A percentile compares a stretch with the other conserved stretches of the same genome.
Conservation (phyloP, 2,329 filamentous ascomycete species). For the Calonectria multiphialidica region DNA sequence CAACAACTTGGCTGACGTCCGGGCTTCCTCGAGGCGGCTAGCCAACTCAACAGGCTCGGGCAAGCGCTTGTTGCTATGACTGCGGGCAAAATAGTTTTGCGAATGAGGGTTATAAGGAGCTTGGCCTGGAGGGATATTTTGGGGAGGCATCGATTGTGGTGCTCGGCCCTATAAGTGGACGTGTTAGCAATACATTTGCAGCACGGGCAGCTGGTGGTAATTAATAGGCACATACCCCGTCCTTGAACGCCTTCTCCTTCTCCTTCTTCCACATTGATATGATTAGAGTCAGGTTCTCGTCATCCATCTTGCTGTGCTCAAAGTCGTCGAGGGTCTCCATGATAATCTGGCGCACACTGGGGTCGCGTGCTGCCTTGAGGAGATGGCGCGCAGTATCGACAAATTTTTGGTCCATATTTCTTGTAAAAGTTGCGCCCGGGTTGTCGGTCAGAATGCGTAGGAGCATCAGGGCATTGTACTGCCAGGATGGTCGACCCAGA, state of each 20-base stretch:
- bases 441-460: constrained; percentile 93
- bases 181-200: constrained; percentile 22
- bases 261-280: constrained; percentile 92
- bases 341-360: constrained; percentile 85
- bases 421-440: constrained; percentile 90
- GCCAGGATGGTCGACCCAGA: constrained; percentile 73
- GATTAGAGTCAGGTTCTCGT: constrained; percentile 79
- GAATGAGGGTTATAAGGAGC: constrained; percentile 51
- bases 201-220: not conserved
- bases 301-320: constrained; percentile 77
- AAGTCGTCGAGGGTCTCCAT: constrained; percentile 88
- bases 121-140: constrained; percentile 16
- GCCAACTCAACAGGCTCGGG: constrained; percentile 83
- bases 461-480: constrained; percentile 98
- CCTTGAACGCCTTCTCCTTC: constrained; percentile 73
- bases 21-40: constrained; percentile 88
- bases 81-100: constrained; percentile 70
- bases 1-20: constrained; percentile 91
- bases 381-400: constrained; percentile 80
- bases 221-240: constrained; percentile 56
- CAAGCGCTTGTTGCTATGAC: constrained; percentile 60
- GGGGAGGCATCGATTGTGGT: constrained; percentile 30
- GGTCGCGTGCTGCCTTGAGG: constrained; percentile 77
- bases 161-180: constrained; percentile 32
- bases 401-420: constrained; percentile 89